Base-by-base conservation (phyloP, 257 asterid genomes). In the Salvia rosmarinus region DNA sequence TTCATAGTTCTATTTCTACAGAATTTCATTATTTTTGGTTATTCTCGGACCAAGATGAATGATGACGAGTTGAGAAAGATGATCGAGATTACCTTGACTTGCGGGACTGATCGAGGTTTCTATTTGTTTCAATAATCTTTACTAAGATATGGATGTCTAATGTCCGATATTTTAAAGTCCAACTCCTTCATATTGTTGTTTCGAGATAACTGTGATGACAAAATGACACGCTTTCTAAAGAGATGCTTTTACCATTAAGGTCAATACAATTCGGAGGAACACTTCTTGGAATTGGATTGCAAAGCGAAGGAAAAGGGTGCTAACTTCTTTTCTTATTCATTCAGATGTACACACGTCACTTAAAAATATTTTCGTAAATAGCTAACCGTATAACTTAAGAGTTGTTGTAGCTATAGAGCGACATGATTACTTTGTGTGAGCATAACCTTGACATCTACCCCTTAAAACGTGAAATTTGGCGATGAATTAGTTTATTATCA, bases 221-320 rank as follows among this genome's bases (percentile, higher is more conserved):
- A 91, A 80, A 91, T 89, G 97, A 75, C 85, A 17, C 74, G 81
- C 72, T 91, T 91, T 83, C 86, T 91, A 21, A 72, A 74, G 67
- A 86, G 87, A 75, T 91, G 97, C 77, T 89, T 83, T 75, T 91
- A 91, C 73, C 97, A 87, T 50, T 86, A 93, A 0, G 97, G 97
- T 74, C 97, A 87, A 60, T 91, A 91, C 79, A 74, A 82, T 65
- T 91, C 95, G 0, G 93, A 85, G 78, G 92, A 88, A 23, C 71
- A 87, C 80, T 91, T 81, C 80, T 91, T 81, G 2, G 86, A 85
- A 51, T 71, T 91, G 85, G 76, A 85, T 57, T 21, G 67, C 77
- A 91, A 87, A 77, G 81, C 89, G 4, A 88, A 77, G 62, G 89
- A 75, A 64, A 85, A 64, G 97, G 96, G 97, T 91, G 66, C 50